Evolutionary conservation across 371 early-diverging fungal species (phyloP).

Genomic region (Quaeritorhiza haematococci): DNA sequence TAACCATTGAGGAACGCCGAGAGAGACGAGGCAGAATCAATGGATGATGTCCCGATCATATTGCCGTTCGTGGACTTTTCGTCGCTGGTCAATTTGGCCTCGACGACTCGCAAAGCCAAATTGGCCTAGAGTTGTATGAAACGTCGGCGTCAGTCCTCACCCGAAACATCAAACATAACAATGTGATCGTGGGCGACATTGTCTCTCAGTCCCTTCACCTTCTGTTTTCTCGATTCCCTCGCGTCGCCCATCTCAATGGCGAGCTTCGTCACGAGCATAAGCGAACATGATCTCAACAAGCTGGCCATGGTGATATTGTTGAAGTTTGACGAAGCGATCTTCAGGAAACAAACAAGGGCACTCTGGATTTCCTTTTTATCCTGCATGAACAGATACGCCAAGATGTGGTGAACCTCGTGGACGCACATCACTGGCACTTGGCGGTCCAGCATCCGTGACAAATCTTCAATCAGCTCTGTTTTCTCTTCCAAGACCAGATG

Average conservation of each 20-base stretch:
- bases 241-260: slow-evolving; percentile 30
- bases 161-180: no score
- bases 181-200: no score
- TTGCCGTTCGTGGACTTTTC: no score
- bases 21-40: background rate
- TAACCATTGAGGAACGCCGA: slow-evolving; percentile 36
- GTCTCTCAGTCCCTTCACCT: no score
- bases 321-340: background rate
- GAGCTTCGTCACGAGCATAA: slow-evolving; percentile 22
- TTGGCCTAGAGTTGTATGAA: no score
- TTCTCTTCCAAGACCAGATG: slow-evolving; percentile 20
- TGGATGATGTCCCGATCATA: no score
- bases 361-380: slow-evolving; percentile 3
- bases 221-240: slow-evolving; percentile 2
- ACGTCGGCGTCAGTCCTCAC: no score
- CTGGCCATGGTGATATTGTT: slow-evolving; percentile 7
- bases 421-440: slow-evolving; percentile 15
- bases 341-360: background rate
- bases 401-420: slow-evolving; percentile 19
- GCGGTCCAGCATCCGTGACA: slow-evolving; percentile 11
- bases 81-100: no score
- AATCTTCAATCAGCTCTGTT: slow-evolving; percentile 5
- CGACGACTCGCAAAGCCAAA: no score
- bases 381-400: slow-evolving; percentile 26
- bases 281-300: slow-evolving; percentile 15